A percentile compares a stretch with the other conserved stretches of the same genome.
Conservation (phyloP, 495 filamentous ascomycete genomes). For the Terfezia claveryi region DNA sequence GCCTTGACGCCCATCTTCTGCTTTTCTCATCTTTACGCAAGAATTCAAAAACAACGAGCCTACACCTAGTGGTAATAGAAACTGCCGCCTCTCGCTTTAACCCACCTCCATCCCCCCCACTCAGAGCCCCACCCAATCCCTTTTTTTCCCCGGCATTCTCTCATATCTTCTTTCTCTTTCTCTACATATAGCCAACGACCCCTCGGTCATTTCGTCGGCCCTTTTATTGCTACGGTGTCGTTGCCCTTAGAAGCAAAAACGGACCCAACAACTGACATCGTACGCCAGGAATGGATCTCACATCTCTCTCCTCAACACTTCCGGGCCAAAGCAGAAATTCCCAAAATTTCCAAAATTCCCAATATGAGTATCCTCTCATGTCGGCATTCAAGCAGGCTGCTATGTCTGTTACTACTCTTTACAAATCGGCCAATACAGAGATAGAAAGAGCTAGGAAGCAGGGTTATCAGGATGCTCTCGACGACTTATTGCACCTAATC, state of each 20-base stretch:
- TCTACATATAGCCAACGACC: neutral
- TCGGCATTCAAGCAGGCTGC: conserved; percentile 82
- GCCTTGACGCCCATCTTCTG: no score
- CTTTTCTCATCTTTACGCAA: no score
- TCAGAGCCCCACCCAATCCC: neutral
- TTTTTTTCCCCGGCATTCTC: neutral
- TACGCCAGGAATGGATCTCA: conserved; percentile 13
- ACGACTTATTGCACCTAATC: conserved; percentile 66
- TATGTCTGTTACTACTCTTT: conserved; percentile 84
- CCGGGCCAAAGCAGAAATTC: conserved; percentile 34
- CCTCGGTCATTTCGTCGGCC: neutral
- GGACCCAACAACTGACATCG: neutral
- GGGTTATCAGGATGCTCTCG: conserved; percentile 86
- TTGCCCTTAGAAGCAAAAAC: neutral
- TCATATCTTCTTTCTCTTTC: neutral
- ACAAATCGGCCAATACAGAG: conserved; percentile 65
- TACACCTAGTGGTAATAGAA: no score
- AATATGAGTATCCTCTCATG: conserved; percentile 27
- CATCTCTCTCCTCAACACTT: conserved; percentile 19
- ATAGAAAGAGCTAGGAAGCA: conserved; percentile 38
- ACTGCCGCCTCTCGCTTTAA: no score
- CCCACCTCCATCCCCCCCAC: neutral
- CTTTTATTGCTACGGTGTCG: neutral
- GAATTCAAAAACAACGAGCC: no score
- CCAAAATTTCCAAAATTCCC: no score